These are phyloP conservation scores for Psilocybe cubensis DNA, from an alignment of 768 basidiomycete species.

Conservation along the genomic window DNA sequence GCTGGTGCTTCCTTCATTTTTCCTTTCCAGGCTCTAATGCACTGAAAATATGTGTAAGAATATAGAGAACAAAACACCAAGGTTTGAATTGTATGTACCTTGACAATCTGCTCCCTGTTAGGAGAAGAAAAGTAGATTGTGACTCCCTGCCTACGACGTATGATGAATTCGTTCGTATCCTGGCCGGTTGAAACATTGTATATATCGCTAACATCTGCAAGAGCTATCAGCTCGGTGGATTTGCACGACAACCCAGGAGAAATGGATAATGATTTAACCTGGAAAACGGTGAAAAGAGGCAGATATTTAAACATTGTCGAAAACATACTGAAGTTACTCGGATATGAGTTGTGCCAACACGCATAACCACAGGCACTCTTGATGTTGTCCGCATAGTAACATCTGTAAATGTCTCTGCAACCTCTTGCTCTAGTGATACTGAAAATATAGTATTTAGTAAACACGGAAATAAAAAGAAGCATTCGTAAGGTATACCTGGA, in stretches of 20 bases:
- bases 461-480: background rate
- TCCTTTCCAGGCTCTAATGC: conserved; percentile 77
- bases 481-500: conserved; percentile 47
- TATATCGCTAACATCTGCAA: conserved; percentile 85
- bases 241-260: conserved; percentile 71
- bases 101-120: conserved; percentile 71
- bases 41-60: conserved; percentile 38
- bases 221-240: conserved; percentile 80
- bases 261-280: conserved; percentile 75
- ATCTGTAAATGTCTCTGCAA: conserved; percentile 53
- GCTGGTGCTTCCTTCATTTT: conserved; percentile 59
- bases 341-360: conserved; percentile 70
- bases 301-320: background rate
- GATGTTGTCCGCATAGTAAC: conserved; percentile 72
- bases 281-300: background rate
- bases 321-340: conserved; percentile 73
- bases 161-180: conserved; percentile 78
- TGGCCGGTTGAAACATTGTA: conserved; percentile 81
- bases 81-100: conserved; percentile 47
- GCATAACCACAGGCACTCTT: conserved; percentile 72
- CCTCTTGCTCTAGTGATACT: conserved; percentile 71
- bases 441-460: background rate
- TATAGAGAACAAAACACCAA: background rate
- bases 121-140: conserved; percentile 80
- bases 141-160: conserved; percentile 72